Conservation (phyloP, 768 basidiomycete species). For the Auricularia sp. region DNA sequence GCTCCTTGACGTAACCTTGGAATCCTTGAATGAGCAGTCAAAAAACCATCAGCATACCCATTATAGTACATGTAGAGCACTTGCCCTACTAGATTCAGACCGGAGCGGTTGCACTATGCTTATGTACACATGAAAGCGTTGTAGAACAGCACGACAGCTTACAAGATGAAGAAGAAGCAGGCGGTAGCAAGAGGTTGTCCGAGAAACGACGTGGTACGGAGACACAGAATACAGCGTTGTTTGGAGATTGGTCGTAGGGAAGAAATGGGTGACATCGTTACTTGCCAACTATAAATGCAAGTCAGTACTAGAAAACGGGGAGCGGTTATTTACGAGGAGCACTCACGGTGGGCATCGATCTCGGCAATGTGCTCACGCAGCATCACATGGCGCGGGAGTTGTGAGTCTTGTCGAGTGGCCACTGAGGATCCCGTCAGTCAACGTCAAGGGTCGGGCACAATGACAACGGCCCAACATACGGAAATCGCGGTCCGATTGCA, state of each 20-base stretch:
- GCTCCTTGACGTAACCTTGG: too few relatives aligned
- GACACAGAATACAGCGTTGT: not conserved
- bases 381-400: not conserved
- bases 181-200: not conserved
- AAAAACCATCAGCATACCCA: too few relatives aligned
- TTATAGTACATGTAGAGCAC: too few relatives aligned
- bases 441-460: not conserved
- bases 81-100: not conserved
- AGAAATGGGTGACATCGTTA: not conserved
- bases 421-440: not conserved
- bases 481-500: not conserved
- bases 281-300: not conserved
- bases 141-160: not conserved
- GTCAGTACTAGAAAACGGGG: not conserved
- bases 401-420: not conserved
- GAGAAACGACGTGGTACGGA: not conserved
- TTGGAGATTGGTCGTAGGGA: not conserved
- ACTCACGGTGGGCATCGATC: not conserved
- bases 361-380: not conserved
- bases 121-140: not conserved
- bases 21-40: too few relatives aligned
- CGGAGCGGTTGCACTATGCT: not conserved
- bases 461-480: not conserved
- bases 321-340: too few relatives aligned
- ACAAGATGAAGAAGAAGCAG: not conserved